Evolutionary conservation across 140 eudicot species (phyloP), one percentile per base, ranked within the genome.

Genomic region (Flaveria floridana): DNA sequence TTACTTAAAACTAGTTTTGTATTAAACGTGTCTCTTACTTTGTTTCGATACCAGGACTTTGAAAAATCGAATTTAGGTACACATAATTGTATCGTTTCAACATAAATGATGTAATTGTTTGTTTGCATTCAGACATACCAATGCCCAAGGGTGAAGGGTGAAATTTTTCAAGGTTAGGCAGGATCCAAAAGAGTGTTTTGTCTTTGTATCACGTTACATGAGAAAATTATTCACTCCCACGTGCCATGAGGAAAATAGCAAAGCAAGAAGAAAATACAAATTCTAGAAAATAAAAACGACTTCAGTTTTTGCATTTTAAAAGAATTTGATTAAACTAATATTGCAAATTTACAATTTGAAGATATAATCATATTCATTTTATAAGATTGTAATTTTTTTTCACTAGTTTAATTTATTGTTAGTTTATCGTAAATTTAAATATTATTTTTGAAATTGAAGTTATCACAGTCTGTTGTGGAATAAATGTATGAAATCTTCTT

Each of bases 101-200:
- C 63, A 20, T 52, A 39, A 52, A 21, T 42, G 18, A 15, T 25
- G 68, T 42, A 68, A 50, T 44, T 23, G 18, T 69, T 68, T 69
- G 70, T 76, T 28, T 55, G 34, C 25, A 55, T 68, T 8, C 15
- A 0, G 37, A 57, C 7, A 76, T 9, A 25, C 63, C 0, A 64
- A n/a, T n/a, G n/a, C n/a, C n/a, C n/a, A n/a, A n/a, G n/a, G n/a
- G n/a, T n/a, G n/a, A n/a, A 75, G 13, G 34, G 72, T 13, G 62
- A 76, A 75, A 19, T 19, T 28, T 56, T 37, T 42, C 11, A 42
- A 39, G 64, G 65, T 76, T 44, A 56, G 75, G 70, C 70, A 50
- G 23, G 58, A 76, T 51, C 68, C 74, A 52, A 66, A 76, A 34
- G 6, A 56, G 70, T 77, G 58, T 57, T 41, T 77, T 57, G 76